Conservation (phyloP, 495 filamentous ascomycete genomes). For the Podospora pseudocomata region DNA sequence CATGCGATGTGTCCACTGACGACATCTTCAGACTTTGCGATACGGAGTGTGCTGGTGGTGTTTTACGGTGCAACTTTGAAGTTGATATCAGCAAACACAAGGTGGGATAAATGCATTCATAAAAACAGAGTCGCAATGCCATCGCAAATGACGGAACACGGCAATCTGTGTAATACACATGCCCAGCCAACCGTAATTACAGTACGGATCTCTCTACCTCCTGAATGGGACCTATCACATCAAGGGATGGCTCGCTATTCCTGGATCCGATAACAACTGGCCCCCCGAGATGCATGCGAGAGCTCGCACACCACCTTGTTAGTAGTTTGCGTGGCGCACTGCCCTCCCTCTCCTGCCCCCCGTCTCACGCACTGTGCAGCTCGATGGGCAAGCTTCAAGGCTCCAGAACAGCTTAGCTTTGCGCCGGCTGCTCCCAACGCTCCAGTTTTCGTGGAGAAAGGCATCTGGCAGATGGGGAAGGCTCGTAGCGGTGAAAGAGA, state of each 20-base stretch:
- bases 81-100: not conserved
- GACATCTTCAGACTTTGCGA: not conserved
- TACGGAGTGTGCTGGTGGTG: not conserved
- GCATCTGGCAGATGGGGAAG: not conserved
- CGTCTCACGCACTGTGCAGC: not conserved
- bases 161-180: not conserved
- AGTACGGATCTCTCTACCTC: slow-evolving; percentile 1
- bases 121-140: not conserved
- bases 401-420: not conserved
- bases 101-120: not conserved
- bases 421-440: not conserved
- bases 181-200: not conserved
- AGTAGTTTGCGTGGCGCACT: not conserved
- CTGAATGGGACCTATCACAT: not conserved
- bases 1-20: not conserved
- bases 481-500: not conserved
- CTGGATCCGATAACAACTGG: slow-evolving; percentile 4
- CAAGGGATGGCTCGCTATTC: not conserved
- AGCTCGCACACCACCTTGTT: slow-evolving; percentile 2
- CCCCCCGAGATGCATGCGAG: not conserved
- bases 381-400: slow-evolving; percentile 1
- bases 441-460: not conserved
- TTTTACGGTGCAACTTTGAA: not conserved
- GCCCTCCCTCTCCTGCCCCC: not conserved
- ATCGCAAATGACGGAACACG: not conserved